A percentile compares a stretch with the other conserved stretches of the same genome.
Evolutionary conservation across 78 protist species (phyloP).

Genomic region (Cavenderia fasciculata): DNA sequence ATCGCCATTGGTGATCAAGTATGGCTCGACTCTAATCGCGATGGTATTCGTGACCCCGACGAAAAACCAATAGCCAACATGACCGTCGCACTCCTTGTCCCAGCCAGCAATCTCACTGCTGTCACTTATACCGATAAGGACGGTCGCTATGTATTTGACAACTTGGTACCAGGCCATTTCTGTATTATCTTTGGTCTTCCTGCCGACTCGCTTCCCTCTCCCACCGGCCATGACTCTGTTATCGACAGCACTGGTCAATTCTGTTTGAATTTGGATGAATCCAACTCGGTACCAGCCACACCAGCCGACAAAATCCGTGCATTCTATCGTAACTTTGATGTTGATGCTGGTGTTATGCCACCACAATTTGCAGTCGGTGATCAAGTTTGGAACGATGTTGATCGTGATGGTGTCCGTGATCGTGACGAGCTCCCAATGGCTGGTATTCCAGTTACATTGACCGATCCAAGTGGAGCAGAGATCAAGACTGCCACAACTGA

Average conservation of each 20-base stretch:
- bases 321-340: background rate
- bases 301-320: background rate
- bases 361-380: slow-evolving; percentile 19
- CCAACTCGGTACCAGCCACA: background rate
- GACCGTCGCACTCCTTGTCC: background rate
- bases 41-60: background rate
- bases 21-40: background rate
- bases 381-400: slow-evolving; percentile 14
- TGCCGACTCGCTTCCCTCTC: background rate
- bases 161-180: slow-evolving; percentile 6
- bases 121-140: background rate
- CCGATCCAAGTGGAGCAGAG: background rate
- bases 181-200: background rate
- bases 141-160: slow-evolving; percentile 23
- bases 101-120: background rate
- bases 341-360: slow-evolving; percentile 27
- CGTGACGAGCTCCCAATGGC: background rate
- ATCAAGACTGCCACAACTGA: slow-evolving; percentile 1
- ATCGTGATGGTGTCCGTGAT: background rate
- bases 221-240: background rate
- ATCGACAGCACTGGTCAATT: background rate
- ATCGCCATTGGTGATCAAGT: background rate
- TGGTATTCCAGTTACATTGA: background rate
- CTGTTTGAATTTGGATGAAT: background rate
- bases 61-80: background rate